Base-by-base conservation (phyloP, 192 early-diverging fungal genomes). In the Umbelopsis ramanniana region DNA sequence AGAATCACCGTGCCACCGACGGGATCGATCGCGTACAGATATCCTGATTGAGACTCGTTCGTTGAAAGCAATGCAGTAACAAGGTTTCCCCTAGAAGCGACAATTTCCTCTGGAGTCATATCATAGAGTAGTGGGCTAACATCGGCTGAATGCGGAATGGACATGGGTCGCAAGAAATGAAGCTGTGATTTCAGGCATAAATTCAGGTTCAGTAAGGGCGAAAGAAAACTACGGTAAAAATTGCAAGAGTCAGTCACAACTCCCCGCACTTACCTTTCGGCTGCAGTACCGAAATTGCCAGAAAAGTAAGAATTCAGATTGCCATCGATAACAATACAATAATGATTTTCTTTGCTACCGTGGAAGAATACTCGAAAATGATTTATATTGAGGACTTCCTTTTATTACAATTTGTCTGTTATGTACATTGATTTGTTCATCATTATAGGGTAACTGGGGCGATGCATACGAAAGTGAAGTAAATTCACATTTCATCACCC, bases 31-130 rank as follows among this genome's bases (percentile, higher is more conserved):
- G n/a, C 33, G 33, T 38, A 63, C 17, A 63, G 57, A 33, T 63
- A 63, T 17, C 57, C 57, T 3, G 57, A 38, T 63, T 37, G 29
- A 4, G 29, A 38, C 17, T 19, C 33, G 17, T 63, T 63, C 24
- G 15, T 63, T 37, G 26, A 17, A 37, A 29, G 33, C 12, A 12
- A 38, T 19, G 37, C 33, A 3, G 57, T 63, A 19, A 63, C 33
- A 6, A 14, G 11, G 35, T 37, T 26, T 17, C 57, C 57, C 8
- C 57, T 29, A 19, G 57, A 26, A 63, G 6, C 17, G 0, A 63
- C 14, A 17, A 63, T 12, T 26, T 63, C 57, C 11, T 63, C 29
- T 29, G 57, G 57, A 37, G 57, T 63, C 57, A 38, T 63, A 63
- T 63, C 23, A 19, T 37, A 10, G 33, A 26, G 57, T 37, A 35